Evolutionary conservation across 2,329 filamentous ascomycete genomes (phyloP).

Genomic region (Talaromyces sp.): DNA sequence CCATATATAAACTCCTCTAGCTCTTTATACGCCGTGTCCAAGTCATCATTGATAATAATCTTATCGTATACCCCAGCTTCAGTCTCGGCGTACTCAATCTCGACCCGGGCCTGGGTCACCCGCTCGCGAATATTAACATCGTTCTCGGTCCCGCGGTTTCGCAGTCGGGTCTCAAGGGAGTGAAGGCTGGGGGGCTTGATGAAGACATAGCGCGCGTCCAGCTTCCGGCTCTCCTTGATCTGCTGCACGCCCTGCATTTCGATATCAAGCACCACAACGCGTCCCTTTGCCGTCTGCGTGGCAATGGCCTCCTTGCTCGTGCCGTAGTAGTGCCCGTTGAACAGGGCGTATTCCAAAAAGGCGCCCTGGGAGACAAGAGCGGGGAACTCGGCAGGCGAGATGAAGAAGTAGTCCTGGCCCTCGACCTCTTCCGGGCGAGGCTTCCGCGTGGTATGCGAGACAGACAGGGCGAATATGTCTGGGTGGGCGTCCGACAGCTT

Average conservation of each 20-base stretch:
- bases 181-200: constrained; percentile 73
- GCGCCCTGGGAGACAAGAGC: constrained; percentile 61
- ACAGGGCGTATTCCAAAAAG: constrained; percentile 81
- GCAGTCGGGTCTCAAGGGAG: constrained; percentile 67
- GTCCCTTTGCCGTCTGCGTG: constrained; percentile 65
- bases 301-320: constrained; percentile 76
- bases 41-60: constrained; percentile 62
- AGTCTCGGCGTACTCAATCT: constrained; percentile 70
- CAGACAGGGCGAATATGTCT: constrained; percentile 37
- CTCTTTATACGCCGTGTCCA: constrained; percentile 54
- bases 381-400: constrained; percentile 63
- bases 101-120: constrained; percentile 64
- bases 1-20: constrained; percentile 35
- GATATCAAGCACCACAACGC: constrained; percentile 82
- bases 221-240: constrained; percentile 66
- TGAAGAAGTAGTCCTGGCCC: constrained; percentile 77
- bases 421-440: constrained; percentile 71
- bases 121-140: constrained; percentile 68
- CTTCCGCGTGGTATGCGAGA: constrained; percentile 67
- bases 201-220: constrained; percentile 77
- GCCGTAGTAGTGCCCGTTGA: constrained; percentile 81
- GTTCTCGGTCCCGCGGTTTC: constrained; percentile 71
- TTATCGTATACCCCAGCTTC: constrained; percentile 55
- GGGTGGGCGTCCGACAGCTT: constrained; percentile 37
- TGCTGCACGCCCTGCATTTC: constrained; percentile 99